Base-by-base conservation (phyloP, 139 green algal species). In the Chlamydomonas incerta region DNA sequence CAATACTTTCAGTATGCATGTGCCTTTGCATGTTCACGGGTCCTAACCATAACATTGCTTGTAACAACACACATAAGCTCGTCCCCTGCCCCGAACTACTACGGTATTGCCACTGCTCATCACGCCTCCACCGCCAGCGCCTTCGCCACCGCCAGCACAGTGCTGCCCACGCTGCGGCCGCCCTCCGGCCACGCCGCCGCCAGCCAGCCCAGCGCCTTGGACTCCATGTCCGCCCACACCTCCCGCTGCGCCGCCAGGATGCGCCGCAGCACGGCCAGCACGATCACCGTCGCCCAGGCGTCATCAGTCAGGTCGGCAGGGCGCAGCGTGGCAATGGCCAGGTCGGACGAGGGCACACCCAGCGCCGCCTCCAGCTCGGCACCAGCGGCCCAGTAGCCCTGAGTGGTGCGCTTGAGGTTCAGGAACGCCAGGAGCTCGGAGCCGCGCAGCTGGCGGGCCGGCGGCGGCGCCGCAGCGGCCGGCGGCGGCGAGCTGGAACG, bases 141-240 rank as follows among this genome's bases (percentile, higher is more conserved):
- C 70, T 76, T 76, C 5, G 26, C 41, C 70, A 76, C 24, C 37
- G 94, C 93, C 34, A 95, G 82, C 63, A 86, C 74, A 1, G 23
- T 6, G 28, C 29, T 41, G 21, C 74, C 74, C 28, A 82, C 21
- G 57, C 55, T 72, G 47, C 62, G 57, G 3, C 52, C 41, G n/a
- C 65, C 79, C 79, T 28, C 41, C 17, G 79, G 79, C 79, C 79
- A 85, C 14, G 23, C 11, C 41, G 28, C 37, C 6, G 23, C 46
- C 65, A 85, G 65, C 79, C 79, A 85, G 10, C 28, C 37, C 66
- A 85, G 46, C n/a, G 79, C 79, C 79, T 85, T 85, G 41, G 79
- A 66, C 79, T 85, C 65, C 79, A 85, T 85, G 37, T 73, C 79
- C 1, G 50, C 63, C 79, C 79, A 85, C 79, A 75, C 63, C 34